phyloP scores from a whole-genome alignment of 495 filamentous ascomycete species.

The Hypomontagnella submonticulosa region DNA sequence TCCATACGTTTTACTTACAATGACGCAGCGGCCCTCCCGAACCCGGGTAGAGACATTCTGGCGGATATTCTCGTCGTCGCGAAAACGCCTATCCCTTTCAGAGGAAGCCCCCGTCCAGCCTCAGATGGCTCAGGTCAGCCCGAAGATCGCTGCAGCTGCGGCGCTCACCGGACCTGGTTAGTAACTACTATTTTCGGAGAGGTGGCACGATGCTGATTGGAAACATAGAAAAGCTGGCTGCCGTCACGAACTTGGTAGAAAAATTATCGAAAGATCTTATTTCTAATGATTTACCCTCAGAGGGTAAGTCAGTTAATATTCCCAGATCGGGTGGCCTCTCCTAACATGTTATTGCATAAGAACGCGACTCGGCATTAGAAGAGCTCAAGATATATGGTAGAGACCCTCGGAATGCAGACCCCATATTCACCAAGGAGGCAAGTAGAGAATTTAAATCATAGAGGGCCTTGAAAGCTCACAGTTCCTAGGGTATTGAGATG shows the following conservation, averaged over 20 bases:
- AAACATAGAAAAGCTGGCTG: constrained; percentile 68
- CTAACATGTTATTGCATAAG: constrained; percentile 53
- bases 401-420: constrained; percentile 73
- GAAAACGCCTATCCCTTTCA: constrained; percentile 7
- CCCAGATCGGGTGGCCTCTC: not conserved
- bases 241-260: constrained; percentile 69
- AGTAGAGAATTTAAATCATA: constrained; percentile 13
- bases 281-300: constrained; percentile 61
- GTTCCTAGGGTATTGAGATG: constrained; percentile 75
- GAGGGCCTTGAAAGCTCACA: constrained; percentile 18
- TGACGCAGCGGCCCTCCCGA: constrained; percentile 23
- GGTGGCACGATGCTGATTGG: constrained; percentile 21
- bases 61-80: constrained; percentile 32
- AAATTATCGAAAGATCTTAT: constrained; percentile 68
- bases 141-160: constrained; percentile 29
- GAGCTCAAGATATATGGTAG: constrained; percentile 84
- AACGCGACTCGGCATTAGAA: constrained; percentile 71
- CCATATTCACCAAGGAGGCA: constrained; percentile 84
- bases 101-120: constrained; percentile 2
- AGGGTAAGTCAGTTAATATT: constrained; percentile 60
- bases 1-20: constrained; percentile 32
- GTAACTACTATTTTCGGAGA: not conserved
- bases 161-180: constrained; percentile 43
- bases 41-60: constrained; percentile 15
- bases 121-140: constrained; percentile 38